Base-by-base conservation (phyloP, 495 filamentous ascomycete species). In the Penicillium alfredii region DNA sequence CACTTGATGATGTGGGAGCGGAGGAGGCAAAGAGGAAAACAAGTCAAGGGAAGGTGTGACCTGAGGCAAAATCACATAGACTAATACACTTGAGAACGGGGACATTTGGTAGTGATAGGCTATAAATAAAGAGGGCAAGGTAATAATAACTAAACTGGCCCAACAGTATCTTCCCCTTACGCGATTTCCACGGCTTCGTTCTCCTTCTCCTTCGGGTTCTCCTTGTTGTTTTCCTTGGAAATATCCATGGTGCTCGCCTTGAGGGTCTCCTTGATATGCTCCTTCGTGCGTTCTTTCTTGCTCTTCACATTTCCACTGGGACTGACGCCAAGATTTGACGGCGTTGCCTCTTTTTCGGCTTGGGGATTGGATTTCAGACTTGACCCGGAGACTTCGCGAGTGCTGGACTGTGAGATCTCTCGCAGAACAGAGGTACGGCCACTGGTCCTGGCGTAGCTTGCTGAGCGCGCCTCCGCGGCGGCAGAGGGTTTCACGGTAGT, bases 241-340 rank as follows among this genome's bases (percentile, higher is more conserved):
- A 26, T 20, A 16, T 22, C 26, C 22, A 43, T 35, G 18, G 33
- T 29, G 26, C 15, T 35, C 24, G 45, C 41, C 33, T 46, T 42
- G 21, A 35, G 15, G 6, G 30, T 27, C 31, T 40, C 44, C 20
- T 52, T 49, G n/a, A n/a, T n/a, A n/a, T n/a, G n/a, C 30, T 41
- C 39, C 16, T 44, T 41, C 8, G 45, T 20, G 4, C 47, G 40
- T 40, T 69, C 69, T 38, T 72, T 72, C 30, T 59, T 64, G 35
- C 67, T 47, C 41, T 64, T 71, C 30, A 70, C 39, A 20, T 60
- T 51, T 10, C 40, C 51, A 32, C 49, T 58, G 4, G 69, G 67
- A 28, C 58, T 67, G 14, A 46, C 42, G 14, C 46, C 45, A 12
- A 64, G 20, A 25, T 53, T 64, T 15, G 42, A 49, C 8, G 40